Evolutionary conservation across 2,329 filamentous ascomycete genomes (phyloP), one percentile per base, ranked within the genome.

Genomic region (Pestalotiopsis sp.): DNA sequence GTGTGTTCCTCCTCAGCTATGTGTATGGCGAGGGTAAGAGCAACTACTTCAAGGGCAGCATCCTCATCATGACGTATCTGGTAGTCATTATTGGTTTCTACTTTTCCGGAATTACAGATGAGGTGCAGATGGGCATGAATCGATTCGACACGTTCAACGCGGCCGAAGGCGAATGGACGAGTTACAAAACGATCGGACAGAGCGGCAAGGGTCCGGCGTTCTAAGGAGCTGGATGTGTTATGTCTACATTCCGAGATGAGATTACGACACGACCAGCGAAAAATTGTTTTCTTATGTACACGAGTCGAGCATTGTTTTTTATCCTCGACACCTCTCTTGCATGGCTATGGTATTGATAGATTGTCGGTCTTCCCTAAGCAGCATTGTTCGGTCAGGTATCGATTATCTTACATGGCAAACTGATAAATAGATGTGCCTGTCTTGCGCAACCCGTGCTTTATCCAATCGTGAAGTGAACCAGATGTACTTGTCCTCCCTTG

Each of bases 41-140:
- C 85, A 99, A 99, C 81, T 99, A 99, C 82, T 99, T 99, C 89
- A 99, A 99, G 84, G 96, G 96, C 65, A 97, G 93, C 72, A 98
- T 98, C 74, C 86, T 99, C 66, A 90, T 98, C 72, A 84, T 99
- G 65, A 96, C 93, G 41, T 99, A 99, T 79, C 81, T 98, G 27
- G 96, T 98, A 36, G 94, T 99, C 63, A 85, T 98, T 36, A 89
- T 93, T 59, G 96, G 96, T 1, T 99, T 97, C 84, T 98, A 94
- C 82, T 92, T 97, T 69, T 94, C 93, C 66, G 85, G 89, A 36
- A 89, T 78, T 73, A 84, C 84, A 14, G 79, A 83, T 17, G 57
- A 75, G 12, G 73, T 73, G 13, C 75, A 78, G 59, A 82, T 83
- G 69, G 75, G 79, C 36, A 82, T 78, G 69, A 80, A 83, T 68